Conservation (phyloP, 108 stramenopile species). For the Skeletonema marinoi region DNA sequence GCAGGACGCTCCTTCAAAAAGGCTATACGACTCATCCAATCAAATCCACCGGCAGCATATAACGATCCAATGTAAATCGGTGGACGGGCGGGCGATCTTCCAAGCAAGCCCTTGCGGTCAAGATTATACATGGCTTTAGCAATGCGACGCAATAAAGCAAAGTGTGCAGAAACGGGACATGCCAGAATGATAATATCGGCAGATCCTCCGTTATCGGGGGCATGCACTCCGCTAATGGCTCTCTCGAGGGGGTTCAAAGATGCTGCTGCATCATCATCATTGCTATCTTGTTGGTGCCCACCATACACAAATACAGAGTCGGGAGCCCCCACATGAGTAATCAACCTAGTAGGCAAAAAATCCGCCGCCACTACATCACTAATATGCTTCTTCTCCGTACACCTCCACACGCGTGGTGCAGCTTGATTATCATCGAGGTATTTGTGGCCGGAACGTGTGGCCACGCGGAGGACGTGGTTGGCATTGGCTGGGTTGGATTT, state of each 20-base stretch:
- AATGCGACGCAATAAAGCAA: constrained; percentile 41
- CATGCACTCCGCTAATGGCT: constrained; percentile 39
- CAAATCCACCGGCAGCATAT: constrained; percentile 54
- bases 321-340: constrained; percentile 45
- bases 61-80: constrained; percentile 46
- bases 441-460: constrained; percentile 34
- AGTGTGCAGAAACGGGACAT: constrained; percentile 53
- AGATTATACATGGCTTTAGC: constrained; percentile 47
- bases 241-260: constrained; percentile 28
- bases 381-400: constrained; percentile 45
- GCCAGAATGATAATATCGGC: constrained; percentile 46
- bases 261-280: background rate
- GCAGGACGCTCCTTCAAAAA: constrained; percentile 38
- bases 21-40: constrained; percentile 52
- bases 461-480: constrained; percentile 43
- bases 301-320: constrained; percentile 51
- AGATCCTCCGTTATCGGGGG: constrained; percentile 45
- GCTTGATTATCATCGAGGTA: constrained; percentile 19
- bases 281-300: constrained; percentile 8
- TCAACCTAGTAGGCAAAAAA: constrained; percentile 35
- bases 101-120: constrained; percentile 27
- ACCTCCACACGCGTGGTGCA: constrained; percentile 37
- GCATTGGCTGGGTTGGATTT: constrained; percentile 47
- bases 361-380: constrained; percentile 44
- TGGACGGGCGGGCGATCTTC: constrained; percentile 12